Evolutionary conservation across 1,284 basidiomycete species (phyloP), one percentile per base, ranked within the genome.

Genomic region (Cutaneotrichosporon dermatis): DNA sequence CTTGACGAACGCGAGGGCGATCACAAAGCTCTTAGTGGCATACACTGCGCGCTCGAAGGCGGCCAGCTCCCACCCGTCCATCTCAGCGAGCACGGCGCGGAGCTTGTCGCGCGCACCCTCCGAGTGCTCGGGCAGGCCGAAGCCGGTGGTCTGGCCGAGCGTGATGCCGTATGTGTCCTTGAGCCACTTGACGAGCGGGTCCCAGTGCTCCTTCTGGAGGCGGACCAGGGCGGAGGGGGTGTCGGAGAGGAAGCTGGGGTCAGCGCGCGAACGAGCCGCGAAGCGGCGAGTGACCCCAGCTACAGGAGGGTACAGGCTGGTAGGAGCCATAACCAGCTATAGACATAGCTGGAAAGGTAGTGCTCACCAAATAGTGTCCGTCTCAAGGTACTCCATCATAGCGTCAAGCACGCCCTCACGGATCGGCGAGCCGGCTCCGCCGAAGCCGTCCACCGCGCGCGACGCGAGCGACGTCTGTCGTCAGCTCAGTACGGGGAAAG

Each of bases 21-120:
- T 89, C 51, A 98, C 80, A 76, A 97, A 90, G 1, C 90, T 94
- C 78, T 99, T 99, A 36, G 91, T 88, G 5, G 88, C 83, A 74
- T 95, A 89, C 5, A 92, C 91, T 7, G 88, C 87, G 39, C 95
- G 85, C 75, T 99, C 96, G 81, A 99, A 87, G 0, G 91, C 95
- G 55, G 93, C 92, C 74, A 96, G 82, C 75, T 93, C 84, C 88
- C 89, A 96, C 40, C 82, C 80, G 71, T 92, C 85, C 68, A 93
- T 86, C 40, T 76, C 74, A 9, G 81, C 76, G 48, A 96, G 76
- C 9, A 87, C 79, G 37, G 81, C 70, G 15, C 79, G 76, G 52
- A 95, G 78, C 69, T 84, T 85, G 42, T 80, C 71, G 62, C 85
- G 83, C 1, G 89, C 89, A 65, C 84, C 85, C 25, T 79, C 75